These are phyloP conservation scores for Termitomyces sp. DNA, from an alignment of 768 basidiomycete genomes.

Conservation along the genomic window DNA sequence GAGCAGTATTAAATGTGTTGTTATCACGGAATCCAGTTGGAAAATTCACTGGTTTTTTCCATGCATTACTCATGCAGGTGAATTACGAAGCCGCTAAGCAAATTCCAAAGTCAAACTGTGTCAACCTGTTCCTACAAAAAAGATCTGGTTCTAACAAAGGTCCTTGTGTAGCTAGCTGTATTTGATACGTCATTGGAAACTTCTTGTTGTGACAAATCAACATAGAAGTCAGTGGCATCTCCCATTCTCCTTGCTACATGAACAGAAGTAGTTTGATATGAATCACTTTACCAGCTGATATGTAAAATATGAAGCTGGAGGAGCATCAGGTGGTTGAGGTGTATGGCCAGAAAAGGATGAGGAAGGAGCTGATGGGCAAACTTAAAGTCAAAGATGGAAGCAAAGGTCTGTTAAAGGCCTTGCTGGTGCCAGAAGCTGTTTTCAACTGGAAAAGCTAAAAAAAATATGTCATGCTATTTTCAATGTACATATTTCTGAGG, in stretches of 20 bases:
- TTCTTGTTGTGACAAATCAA: background rate
- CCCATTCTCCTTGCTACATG: conserved; percentile 44
- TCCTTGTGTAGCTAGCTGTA: background rate
- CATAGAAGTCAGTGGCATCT: conserved; percentile 30
- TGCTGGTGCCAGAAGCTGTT: too few species aligned
- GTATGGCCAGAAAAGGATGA: conserved; percentile 37
- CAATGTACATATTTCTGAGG: too few species aligned
- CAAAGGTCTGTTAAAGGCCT: conserved; percentile 55
- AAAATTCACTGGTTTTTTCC: background rate
- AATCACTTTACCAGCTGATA: conserved; percentile 27
- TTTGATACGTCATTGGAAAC: background rate
- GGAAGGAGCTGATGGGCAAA: conserved; percentile 55
- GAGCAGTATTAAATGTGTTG: conserved; percentile 22
- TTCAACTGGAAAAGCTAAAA: too few species aligned
- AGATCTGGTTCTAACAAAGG: background rate
- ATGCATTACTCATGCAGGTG: too few species aligned
- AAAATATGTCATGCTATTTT: too few species aligned
- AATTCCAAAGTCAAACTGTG: background rate
- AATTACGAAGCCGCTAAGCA: background rate
- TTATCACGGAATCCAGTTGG: background rate
- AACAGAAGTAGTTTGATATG: conserved; percentile 32
- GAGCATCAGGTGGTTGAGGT: conserved; percentile 20
- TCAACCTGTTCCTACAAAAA: background rate
- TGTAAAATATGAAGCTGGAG: conserved; percentile 24
- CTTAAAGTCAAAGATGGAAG: conserved; percentile 48